phyloP scores from a whole-genome alignment of 2,329 filamentous ascomycete genomes.

The Aureobasidium sp. region DNA sequence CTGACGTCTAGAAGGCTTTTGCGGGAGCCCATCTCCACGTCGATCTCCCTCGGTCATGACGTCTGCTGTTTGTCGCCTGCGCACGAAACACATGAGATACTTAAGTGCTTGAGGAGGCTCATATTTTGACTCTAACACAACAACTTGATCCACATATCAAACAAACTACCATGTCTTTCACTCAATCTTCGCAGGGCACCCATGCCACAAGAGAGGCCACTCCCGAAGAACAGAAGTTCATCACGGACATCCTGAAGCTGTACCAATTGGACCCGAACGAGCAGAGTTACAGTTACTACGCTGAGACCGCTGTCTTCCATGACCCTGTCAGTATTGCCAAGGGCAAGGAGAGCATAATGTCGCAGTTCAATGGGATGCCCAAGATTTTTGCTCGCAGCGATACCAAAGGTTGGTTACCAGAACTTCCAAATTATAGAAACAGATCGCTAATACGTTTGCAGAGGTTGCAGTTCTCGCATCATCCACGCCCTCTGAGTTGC shows the following conservation, averaged over 20 bases:
- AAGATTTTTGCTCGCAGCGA: conserved; percentile 23
- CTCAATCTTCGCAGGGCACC: conserved; percentile 8
- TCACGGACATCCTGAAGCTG: conserved; percentile 23
- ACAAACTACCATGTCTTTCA: neutral
- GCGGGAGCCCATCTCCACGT: neutral
- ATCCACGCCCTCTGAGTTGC: conserved; percentile 18
- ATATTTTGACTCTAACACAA: neutral
- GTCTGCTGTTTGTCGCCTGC: neutral
- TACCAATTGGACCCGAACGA: conserved; percentile 22
- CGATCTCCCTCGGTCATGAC: conserved; percentile 4
- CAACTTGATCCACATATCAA: neutral
- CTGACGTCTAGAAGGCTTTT: conserved; percentile 2
- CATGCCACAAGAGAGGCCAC: conserved; percentile 1
- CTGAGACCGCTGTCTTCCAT: conserved; percentile 23
- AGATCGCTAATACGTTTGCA: neutral
- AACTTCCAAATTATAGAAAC: too few species aligned
- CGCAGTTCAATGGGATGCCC: conserved; percentile 26
- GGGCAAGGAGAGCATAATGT: conserved; percentile 24
- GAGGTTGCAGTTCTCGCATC: conserved; percentile 17
- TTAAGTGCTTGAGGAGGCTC: neutral
- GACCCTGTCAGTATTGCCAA: conserved; percentile 25
- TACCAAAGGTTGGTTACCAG: conserved; percentile 17
- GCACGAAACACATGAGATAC: neutral
- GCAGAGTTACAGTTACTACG: conserved; percentile 23
- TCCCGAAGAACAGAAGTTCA: conserved; percentile 17